Conservation (phyloP, 192 early-diverging fungal species). For the Umbelopsis isabellina region DNA sequence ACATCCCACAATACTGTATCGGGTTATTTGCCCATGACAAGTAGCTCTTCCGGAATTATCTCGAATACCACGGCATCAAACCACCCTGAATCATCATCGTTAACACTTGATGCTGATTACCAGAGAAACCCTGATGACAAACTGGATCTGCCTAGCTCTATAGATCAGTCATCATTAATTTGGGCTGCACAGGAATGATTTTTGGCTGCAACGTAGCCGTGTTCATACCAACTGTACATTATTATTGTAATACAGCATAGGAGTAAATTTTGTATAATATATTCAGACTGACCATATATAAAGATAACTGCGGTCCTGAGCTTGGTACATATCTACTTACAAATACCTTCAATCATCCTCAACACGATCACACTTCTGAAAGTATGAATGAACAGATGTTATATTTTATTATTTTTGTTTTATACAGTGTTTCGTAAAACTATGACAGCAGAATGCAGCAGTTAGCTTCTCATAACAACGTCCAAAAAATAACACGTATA, state of each 20-base stretch:
- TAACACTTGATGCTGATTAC: not conserved
- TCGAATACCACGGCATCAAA: not conserved
- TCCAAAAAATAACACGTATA: not conserved
- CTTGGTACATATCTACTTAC: not conserved
- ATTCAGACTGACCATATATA: not conserved
- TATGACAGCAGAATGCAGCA: not conserved
- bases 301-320: not conserved
- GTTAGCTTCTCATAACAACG: not conserved
- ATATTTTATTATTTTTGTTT: conserved; percentile 12
- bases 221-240: conserved; percentile 19
- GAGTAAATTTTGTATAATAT: not conserved
- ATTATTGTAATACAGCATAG: conserved; percentile 7
- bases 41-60: not conserved
- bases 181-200: conserved; percentile 20
- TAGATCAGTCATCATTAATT: conserved; percentile 14
- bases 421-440: conserved; percentile 51
- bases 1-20: not conserved
- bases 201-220: not conserved
- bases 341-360: too few relatives aligned
- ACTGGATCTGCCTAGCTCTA: not conserved
- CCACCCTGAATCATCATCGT: not conserved
- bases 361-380: too few relatives aligned
- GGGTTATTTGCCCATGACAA: not conserved
- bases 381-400: too few relatives aligned
- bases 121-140: not conserved